Evolutionary conservation across 495 filamentous ascomycete genomes (phyloP), one percentile per base, ranked within the genome.

Genomic region (Penicillium turbatum): DNA sequence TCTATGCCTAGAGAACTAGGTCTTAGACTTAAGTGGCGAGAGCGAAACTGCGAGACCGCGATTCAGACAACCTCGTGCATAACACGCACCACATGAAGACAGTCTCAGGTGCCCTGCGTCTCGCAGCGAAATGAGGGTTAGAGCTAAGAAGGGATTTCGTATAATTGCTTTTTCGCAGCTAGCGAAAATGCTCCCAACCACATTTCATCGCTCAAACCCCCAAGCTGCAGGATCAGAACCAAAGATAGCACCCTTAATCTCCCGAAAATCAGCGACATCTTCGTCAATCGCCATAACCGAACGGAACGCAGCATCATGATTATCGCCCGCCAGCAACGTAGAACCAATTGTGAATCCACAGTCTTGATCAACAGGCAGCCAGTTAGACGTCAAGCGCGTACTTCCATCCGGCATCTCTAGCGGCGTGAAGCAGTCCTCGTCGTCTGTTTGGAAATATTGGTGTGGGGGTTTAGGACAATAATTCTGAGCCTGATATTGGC

Each of bases 361-460:
- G 13, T 60, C 51, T 0, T 67, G 61, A 42, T 73, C 71, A 0
- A 73, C 71, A 4, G 71, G 71, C 1, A 73, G 56, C 71, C 71
- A 73, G 48, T 73, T 73, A 2, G 61, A 48, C 9, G 67, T 69
- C 29, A 63, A 51, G 15, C 71, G 69, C 2, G 65, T 70, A 34
- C 55, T 66, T 0, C 71, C 71, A 41, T 73, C 71, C 2, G 71
- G 71, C 71, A 73, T 73, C 39, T 73, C 69, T 19, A 73, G 57
- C 13, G 63, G 64, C 27, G 67, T 67, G 8, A 65, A 49, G 11
- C 24, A 53, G 0, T 64, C 60, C 6, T 66, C 55, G 6, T 57
- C 54, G 0, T 55, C 47, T 13, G 11, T 31, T 30, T 17, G 44
- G 31, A 27, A 32, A 30, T 19, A 13, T 34, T 1, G 9, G 13